phyloP scores from a whole-genome alignment of 2,329 filamentous ascomycete species.

The Acrocalymma vagum region DNA sequence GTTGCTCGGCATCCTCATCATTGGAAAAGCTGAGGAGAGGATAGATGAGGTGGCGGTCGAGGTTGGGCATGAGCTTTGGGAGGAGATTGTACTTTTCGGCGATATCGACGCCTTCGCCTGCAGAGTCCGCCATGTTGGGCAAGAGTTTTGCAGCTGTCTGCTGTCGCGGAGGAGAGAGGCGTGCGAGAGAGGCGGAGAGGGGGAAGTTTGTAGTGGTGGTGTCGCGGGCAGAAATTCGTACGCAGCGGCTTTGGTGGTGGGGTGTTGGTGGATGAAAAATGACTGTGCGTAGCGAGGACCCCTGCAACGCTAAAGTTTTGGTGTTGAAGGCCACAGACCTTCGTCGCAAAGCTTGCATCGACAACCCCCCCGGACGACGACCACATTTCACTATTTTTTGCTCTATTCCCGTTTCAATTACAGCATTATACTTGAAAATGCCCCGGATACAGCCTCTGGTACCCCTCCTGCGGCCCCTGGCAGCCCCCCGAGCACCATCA shows the following conservation, averaged over 20 bases:
- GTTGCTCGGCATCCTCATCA: conserved; percentile 79
- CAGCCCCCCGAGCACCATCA: conserved; percentile 44
- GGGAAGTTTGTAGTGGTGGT: conserved; percentile 24
- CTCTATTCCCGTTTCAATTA: background rate
- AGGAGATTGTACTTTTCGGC: conserved; percentile 81
- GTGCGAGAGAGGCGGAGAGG: conserved; percentile 21
- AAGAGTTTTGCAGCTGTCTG: background rate
- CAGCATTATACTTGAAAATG: conserved; percentile 35
- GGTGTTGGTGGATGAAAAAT: conserved; percentile 32
- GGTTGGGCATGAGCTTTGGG: conserved; percentile 86
- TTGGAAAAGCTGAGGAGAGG: conserved; percentile 92
- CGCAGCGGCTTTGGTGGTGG: conserved; percentile 18
- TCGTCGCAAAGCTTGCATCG: conserved; percentile 14
- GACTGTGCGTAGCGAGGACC: conserved; percentile 46
- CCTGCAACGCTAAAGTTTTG: conserved; percentile 46
- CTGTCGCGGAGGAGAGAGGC: conserved; percentile 2
- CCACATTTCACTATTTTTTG: background rate
- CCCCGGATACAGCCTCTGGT: conserved; percentile 44
- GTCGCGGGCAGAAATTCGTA: conserved; percentile 20
- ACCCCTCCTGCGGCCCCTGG: conserved; percentile 52
- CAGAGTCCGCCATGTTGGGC: conserved; percentile 50
- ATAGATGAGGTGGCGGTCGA: conserved; percentile 96
- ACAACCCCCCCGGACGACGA: background rate
- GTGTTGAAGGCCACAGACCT: conserved; percentile 35
- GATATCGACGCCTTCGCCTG: conserved; percentile 55